Percentiles rank a stretch among this genome's conserved stretches.
Evolutionary conservation across 1,284 basidiomycete species (phyloP).

Genomic region (Tilletiaria anomala): DNA sequence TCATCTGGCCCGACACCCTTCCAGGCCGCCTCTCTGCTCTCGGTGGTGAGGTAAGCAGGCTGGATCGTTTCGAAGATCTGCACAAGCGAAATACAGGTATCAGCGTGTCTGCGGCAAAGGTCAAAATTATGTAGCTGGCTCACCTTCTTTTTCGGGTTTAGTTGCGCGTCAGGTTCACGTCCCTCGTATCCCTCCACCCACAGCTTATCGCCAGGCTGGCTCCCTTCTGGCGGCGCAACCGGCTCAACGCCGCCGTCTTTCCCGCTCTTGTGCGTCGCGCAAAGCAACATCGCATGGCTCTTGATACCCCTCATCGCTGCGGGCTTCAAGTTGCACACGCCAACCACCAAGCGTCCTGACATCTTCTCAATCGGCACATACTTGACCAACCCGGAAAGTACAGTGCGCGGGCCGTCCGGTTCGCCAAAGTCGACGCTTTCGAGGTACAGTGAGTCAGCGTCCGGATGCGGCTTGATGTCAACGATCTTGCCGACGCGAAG

Average conservation of each 20-base stretch:
- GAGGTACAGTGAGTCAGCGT: constrained; percentile 37
- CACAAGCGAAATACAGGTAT: neutral
- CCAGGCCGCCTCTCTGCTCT: constrained; percentile 26
- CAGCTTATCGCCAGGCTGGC: constrained; percentile 28
- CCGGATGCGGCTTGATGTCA: constrained; percentile 30
- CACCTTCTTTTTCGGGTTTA: constrained; percentile 40
- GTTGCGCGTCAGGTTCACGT: constrained; percentile 25
- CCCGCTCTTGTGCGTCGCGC: constrained; percentile 32
- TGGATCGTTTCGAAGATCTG: constrained; percentile 39
- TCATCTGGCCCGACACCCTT: constrained; percentile 24
- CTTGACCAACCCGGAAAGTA: constrained; percentile 35
- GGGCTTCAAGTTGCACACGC: constrained; percentile 39
- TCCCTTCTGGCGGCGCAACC: constrained; percentile 29
- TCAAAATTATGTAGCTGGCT: neutral
- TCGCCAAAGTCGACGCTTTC: constrained; percentile 39
- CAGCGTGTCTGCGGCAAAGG: neutral
- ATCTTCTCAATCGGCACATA: constrained; percentile 38
- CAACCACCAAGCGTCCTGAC: constrained; percentile 33
- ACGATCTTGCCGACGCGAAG: constrained; percentile 38
- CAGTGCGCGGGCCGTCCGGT: constrained; percentile 33
- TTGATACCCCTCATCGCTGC: constrained; percentile 38
- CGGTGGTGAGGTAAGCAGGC: constrained; percentile 31
- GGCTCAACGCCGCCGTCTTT: constrained; percentile 37
- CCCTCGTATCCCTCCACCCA: constrained; percentile 37
- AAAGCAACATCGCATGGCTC: constrained; percentile 37